Base-by-base conservation (phyloP, 1,284 basidiomycete species). In the Xerocomus nothofagi region DNA sequence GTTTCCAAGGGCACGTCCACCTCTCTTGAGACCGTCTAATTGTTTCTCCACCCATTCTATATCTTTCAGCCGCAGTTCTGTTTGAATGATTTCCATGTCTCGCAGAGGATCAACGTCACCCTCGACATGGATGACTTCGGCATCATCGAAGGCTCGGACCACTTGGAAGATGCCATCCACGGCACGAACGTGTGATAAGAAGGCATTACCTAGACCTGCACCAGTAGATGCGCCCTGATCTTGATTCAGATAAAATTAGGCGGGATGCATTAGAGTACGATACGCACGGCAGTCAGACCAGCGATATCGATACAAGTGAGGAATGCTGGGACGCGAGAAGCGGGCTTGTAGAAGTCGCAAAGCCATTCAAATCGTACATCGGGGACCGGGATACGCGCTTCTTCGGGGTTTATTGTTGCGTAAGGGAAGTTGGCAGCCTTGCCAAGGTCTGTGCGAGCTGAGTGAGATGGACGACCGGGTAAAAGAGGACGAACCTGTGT, bases 111-210 rank as follows among this genome's bases (percentile, higher is more conserved):
- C 80, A 51, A 99, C 94, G 59, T 99, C 97, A 46, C 97, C 97
- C 73, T 99, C 97, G 62, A 99, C 97, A 73, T 99, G 97, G 60
- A 93, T 98, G 68, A 99, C 94, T 67, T 99, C 97, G 31, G 93
- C 90, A 65, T 99, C 97, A 67, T 98, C 96, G 68, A 99, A 99
- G 7, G 95, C 94, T 61, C 97, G 91, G 49, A 99, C 87, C 56
- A 98, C 88, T 72, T 99, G 97, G 81, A 99, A 99, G 70, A 99
- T 99, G 67, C 97, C 97, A 69, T 99, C 97, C 56, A 99, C 97
- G 21, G 96, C 91, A 53, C 97, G 89, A 43, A 99, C 96, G 71
- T 99, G 93, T 29, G 93, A 94, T 73, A 99, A 76, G 80, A 99
- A 99, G 37, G 93, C 87, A 70, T 99, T 99, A 40, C 97, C 97